Evolutionary conservation across 2,329 filamentous ascomycete genomes (phyloP), one percentile per base, ranked within the genome.

Genomic region (Pseudocercospora musae): DNA sequence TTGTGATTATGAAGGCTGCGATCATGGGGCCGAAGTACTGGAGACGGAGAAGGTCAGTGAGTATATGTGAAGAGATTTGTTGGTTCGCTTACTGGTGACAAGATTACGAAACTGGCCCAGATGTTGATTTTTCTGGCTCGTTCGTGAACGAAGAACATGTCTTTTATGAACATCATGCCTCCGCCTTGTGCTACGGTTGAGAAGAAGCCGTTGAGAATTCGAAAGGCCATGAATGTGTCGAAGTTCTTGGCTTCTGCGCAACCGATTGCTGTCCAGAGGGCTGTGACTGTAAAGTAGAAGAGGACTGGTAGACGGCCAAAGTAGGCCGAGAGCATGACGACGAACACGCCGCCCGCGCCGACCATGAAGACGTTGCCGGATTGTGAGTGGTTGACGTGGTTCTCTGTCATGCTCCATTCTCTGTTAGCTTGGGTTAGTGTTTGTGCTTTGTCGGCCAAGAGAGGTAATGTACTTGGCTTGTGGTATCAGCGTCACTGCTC

Each of bases 301-400:
- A 80, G 71, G 3, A 81, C 74, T 0, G 79, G 79, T 5, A 77
- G 72, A 23, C 79, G 78, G 4, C 79, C 80, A 62, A 79, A 79
- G 64, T 78, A 81, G 11, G 75, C 75, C 4, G 76, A 71, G 0
- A 80, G 66, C 27, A 72, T 73, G n/a, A 80, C 78, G 9, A 76
- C 73, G 25, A 79, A 68, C 8, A 79, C 60, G 10, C 78, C 78
- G 15, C 77, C 77, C 1, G 76, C 74, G 1, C 79, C 79, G 1
- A 80, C 67, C 76, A 78, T 78, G 68, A 80, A 79, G 37, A 64
- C 62, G 18, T 64, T 60, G 11, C 58, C 58, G 4, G 48, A 48
- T 44, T 60, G 58, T 3, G 58, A 60, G 21, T 60, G 58, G 15
- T 64, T 64, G 44, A 64, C 54, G 8, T 49, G 27, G 23, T 64